Percentiles rank a stretch among this genome's conserved stretches.
These are phyloP conservation scores for Nothophaeocryptopus gaeumannii DNA, from an alignment of 2,329 filamentous ascomycete species.

Conservation along the genomic window DNA sequence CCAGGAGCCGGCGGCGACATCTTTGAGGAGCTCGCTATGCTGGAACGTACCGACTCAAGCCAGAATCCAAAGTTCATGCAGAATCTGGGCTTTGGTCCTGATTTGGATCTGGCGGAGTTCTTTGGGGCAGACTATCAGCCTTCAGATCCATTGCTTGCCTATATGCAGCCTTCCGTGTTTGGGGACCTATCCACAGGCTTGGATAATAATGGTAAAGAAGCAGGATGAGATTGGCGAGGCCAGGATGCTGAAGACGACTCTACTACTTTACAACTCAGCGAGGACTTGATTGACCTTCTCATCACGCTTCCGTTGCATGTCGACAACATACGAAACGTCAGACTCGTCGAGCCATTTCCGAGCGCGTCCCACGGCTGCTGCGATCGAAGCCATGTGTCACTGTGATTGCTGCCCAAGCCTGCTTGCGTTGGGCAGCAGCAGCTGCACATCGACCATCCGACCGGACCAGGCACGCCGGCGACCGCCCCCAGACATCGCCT, in stretches of 20 bases:
- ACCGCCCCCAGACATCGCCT: too few relatives aligned
- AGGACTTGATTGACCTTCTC: too few relatives aligned
- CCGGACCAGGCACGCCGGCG: too few relatives aligned
- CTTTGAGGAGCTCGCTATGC: slow-evolving; percentile 57
- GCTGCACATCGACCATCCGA: too few relatives aligned
- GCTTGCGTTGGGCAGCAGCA: too few relatives aligned
- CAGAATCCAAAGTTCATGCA: slow-evolving; percentile 64
- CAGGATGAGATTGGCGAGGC: slow-evolving; percentile 11
- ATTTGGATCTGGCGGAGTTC: slow-evolving; percentile 58
- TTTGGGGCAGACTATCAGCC: slow-evolving; percentile 43
- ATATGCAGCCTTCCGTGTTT: slow-evolving; percentile 32
- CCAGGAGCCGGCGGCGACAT: slow-evolving; percentile 37
- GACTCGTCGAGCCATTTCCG: too few relatives aligned
- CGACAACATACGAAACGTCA: too few relatives aligned
- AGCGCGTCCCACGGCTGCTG: too few relatives aligned
- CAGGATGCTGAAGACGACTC: not conserved
- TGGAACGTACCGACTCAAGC: slow-evolving; percentile 55
- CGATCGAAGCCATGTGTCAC: too few relatives aligned
- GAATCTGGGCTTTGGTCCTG: slow-evolving; percentile 63
- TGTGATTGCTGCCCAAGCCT: too few relatives aligned
- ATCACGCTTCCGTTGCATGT: too few relatives aligned
- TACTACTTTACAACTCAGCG: too few relatives aligned
- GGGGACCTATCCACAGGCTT: slow-evolving; percentile 6
- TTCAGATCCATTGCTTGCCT: slow-evolving; percentile 40
- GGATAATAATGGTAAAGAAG: slow-evolving; percentile 5